Percentiles rank a stretch among this genome's conserved stretches.
phyloP scores from a whole-genome alignment of 208 protist genomes.

The Lotmaria passim region DNA sequence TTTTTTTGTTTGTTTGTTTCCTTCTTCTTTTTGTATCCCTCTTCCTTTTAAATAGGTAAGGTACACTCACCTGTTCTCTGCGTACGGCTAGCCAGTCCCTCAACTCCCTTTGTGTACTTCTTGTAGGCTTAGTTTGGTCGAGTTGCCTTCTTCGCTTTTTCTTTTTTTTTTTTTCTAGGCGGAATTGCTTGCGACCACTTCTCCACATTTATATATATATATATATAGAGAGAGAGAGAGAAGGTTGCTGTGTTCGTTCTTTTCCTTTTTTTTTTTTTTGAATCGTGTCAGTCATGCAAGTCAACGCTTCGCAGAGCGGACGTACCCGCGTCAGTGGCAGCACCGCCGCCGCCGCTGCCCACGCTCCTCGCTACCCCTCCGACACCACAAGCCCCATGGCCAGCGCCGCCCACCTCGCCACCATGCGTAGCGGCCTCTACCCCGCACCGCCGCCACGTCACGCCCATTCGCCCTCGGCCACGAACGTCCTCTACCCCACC shows the following conservation, averaged over 20 bases:
- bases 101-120: neutral
- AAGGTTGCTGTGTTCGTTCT: neutral
- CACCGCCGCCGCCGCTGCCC: neutral
- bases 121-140: neutral
- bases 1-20: neutral
- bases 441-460: neutral
- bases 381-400: neutral
- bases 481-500: neutral
- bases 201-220: too few relatives aligned
- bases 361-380: conserved; percentile 10
- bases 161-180: neutral
- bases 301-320: conserved; percentile 15
- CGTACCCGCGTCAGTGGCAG: neutral
- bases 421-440: neutral
- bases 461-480: neutral
- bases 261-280: neutral
- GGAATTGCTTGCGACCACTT: neutral
- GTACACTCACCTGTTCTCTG: too few relatives aligned
- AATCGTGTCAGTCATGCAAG: neutral
- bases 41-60: too few relatives aligned
- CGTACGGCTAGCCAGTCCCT: too few relatives aligned
- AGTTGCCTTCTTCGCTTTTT: neutral
- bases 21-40: too few relatives aligned
- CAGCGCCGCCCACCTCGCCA: neutral
- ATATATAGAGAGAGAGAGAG: too few relatives aligned